Percentiles rank a stretch among this genome's conserved stretches.
Conservation (phyloP, 208 protist genomes). For the Trypanosoma theileri region DNA sequence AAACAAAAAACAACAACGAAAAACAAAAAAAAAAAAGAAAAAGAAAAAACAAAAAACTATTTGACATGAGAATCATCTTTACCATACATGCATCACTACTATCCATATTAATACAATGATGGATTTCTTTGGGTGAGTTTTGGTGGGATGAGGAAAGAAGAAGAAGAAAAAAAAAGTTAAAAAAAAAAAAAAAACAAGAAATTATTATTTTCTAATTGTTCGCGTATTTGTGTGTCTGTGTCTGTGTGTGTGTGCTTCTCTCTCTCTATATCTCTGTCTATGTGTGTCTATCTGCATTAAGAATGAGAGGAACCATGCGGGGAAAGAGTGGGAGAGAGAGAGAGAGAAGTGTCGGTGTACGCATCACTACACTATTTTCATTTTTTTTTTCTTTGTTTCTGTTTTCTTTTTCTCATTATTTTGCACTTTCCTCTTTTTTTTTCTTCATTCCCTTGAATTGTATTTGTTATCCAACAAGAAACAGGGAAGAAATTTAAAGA, state of each 20-base stretch:
- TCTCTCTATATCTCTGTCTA: background rate
- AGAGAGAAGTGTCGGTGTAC: no score
- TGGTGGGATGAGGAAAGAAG: background rate
- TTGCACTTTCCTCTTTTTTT: no score
- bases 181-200: conserved; percentile 6
- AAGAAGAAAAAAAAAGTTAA: conserved; percentile 4
- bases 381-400: no score
- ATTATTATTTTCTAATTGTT: background rate
- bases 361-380: no score
- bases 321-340: no score
- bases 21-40: conserved; percentile 3
- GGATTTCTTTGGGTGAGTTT: no score
- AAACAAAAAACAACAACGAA: conserved; percentile 7
- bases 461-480: no score
- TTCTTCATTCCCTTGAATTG: no score
- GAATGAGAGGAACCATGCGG: no score
- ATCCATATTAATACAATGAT: no score
- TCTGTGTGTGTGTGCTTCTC: background rate
- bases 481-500: no score
- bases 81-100: conserved; percentile 2
- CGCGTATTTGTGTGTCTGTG: background rate
- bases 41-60: background rate
- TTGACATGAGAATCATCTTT: background rate
- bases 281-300: background rate
- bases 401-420: no score